phyloP scores from a whole-genome alignment of 768 basidiomycete genomes.

The Boletus subparvulus region DNA sequence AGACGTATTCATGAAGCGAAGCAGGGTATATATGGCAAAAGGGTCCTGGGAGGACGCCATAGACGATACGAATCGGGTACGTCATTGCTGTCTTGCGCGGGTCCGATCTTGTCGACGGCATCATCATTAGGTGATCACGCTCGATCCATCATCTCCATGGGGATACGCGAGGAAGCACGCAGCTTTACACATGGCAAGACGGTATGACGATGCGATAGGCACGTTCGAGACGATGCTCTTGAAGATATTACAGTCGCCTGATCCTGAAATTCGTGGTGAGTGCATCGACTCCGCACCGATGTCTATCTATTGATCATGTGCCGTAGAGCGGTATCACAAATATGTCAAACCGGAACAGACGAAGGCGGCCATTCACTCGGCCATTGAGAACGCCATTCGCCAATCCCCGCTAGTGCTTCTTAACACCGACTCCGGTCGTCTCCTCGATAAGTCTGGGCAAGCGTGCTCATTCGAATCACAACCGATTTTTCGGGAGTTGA shows the following conservation, averaged over 20 bases:
- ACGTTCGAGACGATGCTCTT: no score
- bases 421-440: background rate
- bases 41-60: background rate
- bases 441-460: background rate
- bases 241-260: no score
- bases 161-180: no score
- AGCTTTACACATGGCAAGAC: no score
- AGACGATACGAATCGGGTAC: background rate
- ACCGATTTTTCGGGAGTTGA: no score
- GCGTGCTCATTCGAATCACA: no score
- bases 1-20: background rate
- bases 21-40: background rate
- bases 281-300: background rate
- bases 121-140: no score
- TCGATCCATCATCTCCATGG: no score
- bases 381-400: background rate
- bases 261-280: background rate
- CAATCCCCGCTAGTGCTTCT: slow-evolving; percentile 4
- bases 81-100: background rate
- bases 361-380: background rate
- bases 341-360: background rate
- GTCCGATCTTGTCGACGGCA: background rate
- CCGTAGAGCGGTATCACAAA: background rate
- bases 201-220: no score
- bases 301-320: background rate